phyloP scores from a whole-genome alignment of 2,329 filamentous ascomycete species.

The Alternaria solani region DNA sequence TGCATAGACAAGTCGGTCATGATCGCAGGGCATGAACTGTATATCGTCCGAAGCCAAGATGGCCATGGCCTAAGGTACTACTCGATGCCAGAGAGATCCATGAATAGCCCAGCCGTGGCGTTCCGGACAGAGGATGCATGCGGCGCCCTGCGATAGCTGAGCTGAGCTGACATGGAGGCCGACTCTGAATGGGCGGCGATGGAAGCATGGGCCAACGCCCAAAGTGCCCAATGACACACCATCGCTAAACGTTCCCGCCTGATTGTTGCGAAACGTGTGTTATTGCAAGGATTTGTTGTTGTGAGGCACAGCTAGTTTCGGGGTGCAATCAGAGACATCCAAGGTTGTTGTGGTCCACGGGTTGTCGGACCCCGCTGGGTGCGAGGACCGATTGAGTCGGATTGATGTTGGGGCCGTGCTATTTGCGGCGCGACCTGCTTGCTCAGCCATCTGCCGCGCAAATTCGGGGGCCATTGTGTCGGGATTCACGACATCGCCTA shows the following conservation, averaged over 20 bases:
- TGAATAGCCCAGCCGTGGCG: slow-evolving; percentile 23
- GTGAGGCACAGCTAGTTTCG: slow-evolving; percentile 1
- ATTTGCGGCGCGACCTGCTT: slow-evolving; percentile 13
- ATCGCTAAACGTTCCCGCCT: neutral
- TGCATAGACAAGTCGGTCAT: slow-evolving; percentile 22
- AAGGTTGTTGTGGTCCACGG: slow-evolving; percentile 6
- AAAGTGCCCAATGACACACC: neutral
- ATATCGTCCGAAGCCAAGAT: slow-evolving; percentile 31
- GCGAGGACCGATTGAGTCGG: neutral
- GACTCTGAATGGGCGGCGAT: slow-evolving; percentile 2
- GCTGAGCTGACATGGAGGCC: slow-evolving; percentile 14
- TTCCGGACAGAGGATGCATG: slow-evolving; percentile 16
- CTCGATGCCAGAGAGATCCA: slow-evolving; percentile 17
- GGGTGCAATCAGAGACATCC: slow-evolving; percentile 4
- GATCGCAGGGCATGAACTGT: slow-evolving; percentile 27
- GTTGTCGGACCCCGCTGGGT: slow-evolving; percentile 1
- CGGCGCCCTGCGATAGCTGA: slow-evolving; percentile 13
- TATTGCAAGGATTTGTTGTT: neutral
- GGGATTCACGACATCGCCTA: slow-evolving; percentile 2
- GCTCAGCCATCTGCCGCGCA: slow-evolving; percentile 9
- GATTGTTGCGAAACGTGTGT: neutral
- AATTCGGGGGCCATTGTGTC: slow-evolving; percentile 6
- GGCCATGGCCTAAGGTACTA: slow-evolving; percentile 23
- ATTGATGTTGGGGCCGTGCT: slow-evolving; percentile 9
- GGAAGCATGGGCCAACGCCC: neutral